Conservation (phyloP, 768 basidiomycete genomes). For the Dendrothele bispora region DNA sequence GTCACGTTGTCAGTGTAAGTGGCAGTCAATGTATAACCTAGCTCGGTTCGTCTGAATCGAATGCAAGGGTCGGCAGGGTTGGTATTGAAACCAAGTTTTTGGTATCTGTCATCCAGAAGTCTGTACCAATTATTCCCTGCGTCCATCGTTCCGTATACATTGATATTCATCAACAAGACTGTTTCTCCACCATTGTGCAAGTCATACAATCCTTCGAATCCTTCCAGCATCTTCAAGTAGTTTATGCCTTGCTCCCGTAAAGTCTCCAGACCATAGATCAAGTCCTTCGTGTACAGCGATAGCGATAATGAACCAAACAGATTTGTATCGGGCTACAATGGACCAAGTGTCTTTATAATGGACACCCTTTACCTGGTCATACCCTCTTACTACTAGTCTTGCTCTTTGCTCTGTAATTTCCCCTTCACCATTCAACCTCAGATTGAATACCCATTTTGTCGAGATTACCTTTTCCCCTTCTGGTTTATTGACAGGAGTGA, state of each 20-base stretch:
- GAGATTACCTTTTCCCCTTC: no score
- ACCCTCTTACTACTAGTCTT: slow-evolving; percentile 19
- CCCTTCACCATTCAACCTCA: slow-evolving; percentile 27
- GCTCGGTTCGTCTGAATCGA: no score
- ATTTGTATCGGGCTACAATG: slow-evolving; percentile 7
- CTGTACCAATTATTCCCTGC: no score
- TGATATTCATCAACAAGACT: no score
- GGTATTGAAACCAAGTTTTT: background rate
- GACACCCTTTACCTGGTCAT: no score
- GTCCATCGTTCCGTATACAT: no score
- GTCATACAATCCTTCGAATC: no score
- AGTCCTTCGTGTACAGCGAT: slow-evolving; percentile 20
- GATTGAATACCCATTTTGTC: no score
- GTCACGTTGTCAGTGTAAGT: background rate
- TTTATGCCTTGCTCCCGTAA: background rate
- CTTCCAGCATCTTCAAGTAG: background rate
- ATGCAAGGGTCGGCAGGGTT: background rate
- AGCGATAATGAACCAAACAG: slow-evolving; percentile 12
- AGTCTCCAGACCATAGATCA: no score
- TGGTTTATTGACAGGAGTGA: no score
- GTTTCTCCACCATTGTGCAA: slow-evolving; percentile 4
- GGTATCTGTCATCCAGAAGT: background rate
- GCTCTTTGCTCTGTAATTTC: slow-evolving; percentile 27
- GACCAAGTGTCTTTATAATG: no score
- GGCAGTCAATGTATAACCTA: no score